Base-by-base conservation (phyloP, 768 basidiomycete genomes). In the Chalciporus piperatus region DNA sequence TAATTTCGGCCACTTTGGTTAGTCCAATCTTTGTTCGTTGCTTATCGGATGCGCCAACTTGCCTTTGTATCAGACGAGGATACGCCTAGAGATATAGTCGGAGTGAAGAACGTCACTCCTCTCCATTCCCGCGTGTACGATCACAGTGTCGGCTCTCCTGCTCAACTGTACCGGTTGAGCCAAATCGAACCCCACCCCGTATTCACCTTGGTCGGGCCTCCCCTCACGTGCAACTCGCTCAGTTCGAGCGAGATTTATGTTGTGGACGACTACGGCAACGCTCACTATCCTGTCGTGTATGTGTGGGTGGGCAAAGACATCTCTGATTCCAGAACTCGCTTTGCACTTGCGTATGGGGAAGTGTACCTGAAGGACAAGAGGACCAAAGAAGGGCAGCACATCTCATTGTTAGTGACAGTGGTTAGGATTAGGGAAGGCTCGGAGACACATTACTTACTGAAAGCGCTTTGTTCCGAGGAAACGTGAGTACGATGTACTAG, bases 281-380 rank as follows among this genome's bases (percentile, higher is more conserved):
- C n/a, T 5, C 45, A 50, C 23, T 59, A 67, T 41, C 77, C 79
- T 4, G 73, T 74, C 3, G 63, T 85, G 30, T 85, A 81, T 55
- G 70, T 81, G 20, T 86, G 84, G 83, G 68, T 86, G 20, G 84
- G 84, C 5, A 72, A 66, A 8, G 59, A 69, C 4, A 75, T 80
- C 27, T 76, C 77, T 23, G 54, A 50, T 25, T 60, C 76, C 50
- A 71, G 66, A 20, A 81, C 81, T 58, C 71, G 81, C 6, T 69
- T 84, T 22, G 76, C 80, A 3, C 41, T 80, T 13, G 77, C 81
- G 57, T 81, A 84, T 51, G 82, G 82, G 7, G 82, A 81, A 59
- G 63, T 54, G 28, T 83, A 81, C 62, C 62, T 85, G 48, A 67
- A 81, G 52, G 57, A 75, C 27, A 71, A 69, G 56, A 58, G 65